Percentiles rank a stretch among this genome's conserved stretches.
These are phyloP conservation scores for Conticribra guillardii DNA, from an alignment of 108 stramenopile species.

Conservation along the genomic window DNA sequence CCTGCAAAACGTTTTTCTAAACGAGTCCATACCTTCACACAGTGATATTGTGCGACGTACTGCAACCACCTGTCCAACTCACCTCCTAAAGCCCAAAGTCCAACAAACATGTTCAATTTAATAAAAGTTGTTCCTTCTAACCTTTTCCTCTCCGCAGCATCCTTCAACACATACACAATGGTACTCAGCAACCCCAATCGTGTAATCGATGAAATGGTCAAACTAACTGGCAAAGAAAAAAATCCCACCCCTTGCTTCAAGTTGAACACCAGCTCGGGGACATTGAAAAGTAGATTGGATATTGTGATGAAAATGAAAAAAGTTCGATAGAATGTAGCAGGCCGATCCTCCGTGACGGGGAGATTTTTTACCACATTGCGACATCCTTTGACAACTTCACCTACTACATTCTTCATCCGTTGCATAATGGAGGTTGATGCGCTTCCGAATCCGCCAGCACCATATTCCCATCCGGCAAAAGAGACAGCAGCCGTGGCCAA, in stretches of 20 bases:
- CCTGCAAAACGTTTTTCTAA: too few relatives aligned
- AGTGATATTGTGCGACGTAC: too few relatives aligned
- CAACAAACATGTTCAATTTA: conserved; percentile 39
- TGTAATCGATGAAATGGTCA: conserved; percentile 44
- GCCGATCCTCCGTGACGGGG: conserved; percentile 24
- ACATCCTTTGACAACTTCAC: conserved; percentile 17
- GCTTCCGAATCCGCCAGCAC: conserved; percentile 32
- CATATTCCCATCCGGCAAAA: conserved; percentile 39
- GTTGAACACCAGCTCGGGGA: conserved; percentile 35
- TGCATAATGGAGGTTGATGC: too few relatives aligned
- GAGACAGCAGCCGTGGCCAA: conserved; percentile 24
- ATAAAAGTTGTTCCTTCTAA: conserved; percentile 38
- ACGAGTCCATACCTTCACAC: too few relatives aligned
- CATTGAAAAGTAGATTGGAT: conserved; percentile 28
- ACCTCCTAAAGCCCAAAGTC: conserved; percentile 38
- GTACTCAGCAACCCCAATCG: conserved; percentile 34
- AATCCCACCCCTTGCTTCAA: conserved; percentile 24
- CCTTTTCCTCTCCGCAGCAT: conserved; percentile 35
- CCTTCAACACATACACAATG: conserved; percentile 46
- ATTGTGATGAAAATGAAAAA: conserved; percentile 32
- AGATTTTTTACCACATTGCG: conserved; percentile 11
- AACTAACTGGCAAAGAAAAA: conserved; percentile 37
- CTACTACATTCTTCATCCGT: conserved; percentile 15
- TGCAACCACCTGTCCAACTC: too few relatives aligned
- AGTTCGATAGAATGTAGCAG: conserved; percentile 41